phyloP scores from a whole-genome alignment of 2,329 filamentous ascomycete genomes.

The Diaporthe aspalathi region DNA sequence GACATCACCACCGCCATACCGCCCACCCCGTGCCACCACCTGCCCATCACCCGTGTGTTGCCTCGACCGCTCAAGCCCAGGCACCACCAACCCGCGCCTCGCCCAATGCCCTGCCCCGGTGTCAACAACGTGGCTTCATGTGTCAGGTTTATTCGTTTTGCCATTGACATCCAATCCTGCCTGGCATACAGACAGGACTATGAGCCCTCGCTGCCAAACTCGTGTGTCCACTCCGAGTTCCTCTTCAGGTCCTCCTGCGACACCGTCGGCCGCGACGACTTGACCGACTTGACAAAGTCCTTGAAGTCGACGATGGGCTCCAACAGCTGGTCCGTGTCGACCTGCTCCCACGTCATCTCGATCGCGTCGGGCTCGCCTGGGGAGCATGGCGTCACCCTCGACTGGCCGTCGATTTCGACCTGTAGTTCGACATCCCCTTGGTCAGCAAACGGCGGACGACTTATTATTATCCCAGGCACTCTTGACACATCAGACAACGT shows the following conservation, averaged over 20 bases:
- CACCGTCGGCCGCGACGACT: slow-evolving; percentile 88
- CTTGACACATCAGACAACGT: slow-evolving; percentile 49
- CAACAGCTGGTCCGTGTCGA: slow-evolving; percentile 84
- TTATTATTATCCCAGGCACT: too few relatives aligned
- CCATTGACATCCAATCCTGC: neutral
- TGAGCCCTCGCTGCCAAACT: slow-evolving; percentile 92
- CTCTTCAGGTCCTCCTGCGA: slow-evolving; percentile 84
- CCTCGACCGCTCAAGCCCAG: too few relatives aligned
- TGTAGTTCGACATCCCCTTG: slow-evolving; percentile 50
- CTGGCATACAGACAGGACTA: slow-evolving; percentile 43
- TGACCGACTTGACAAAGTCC: slow-evolving; percentile 94
- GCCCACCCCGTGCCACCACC: neutral
- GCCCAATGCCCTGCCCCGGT: neutral
- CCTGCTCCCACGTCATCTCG: slow-evolving; percentile 94
- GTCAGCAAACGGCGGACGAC: too few relatives aligned
- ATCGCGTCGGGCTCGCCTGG: slow-evolving; percentile 86
- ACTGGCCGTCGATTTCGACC: slow-evolving; percentile 75
- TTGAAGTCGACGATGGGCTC: slow-evolving; percentile 89
- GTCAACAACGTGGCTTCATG: neutral
- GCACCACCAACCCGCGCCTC: too few relatives aligned
- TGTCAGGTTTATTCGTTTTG: too few relatives aligned
- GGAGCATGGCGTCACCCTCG: slow-evolving; percentile 88
- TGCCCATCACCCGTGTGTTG: neutral
- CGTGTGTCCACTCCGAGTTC: slow-evolving; percentile 93
- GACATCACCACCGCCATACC: slow-evolving; percentile 17